phyloP scores from a whole-genome alignment of 2,329 filamentous ascomycete species.

The Orbilia blumenaviensis region DNA sequence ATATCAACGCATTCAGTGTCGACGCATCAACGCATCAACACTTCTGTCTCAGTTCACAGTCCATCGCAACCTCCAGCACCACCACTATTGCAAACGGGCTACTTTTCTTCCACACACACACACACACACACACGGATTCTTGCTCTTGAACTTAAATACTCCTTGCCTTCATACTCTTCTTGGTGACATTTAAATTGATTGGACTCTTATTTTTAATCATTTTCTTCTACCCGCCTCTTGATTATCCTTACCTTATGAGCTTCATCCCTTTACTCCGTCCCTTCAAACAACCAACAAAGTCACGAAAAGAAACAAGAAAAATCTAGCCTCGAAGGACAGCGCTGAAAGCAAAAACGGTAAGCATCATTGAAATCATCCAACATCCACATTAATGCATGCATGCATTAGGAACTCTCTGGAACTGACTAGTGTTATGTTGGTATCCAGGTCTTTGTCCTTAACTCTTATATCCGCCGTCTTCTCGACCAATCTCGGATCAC shows the following conservation, averaged over 20 bases:
- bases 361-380: background rate
- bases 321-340: too few relatives aligned
- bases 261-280: background rate
- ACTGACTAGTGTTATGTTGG: constrained; percentile 2
- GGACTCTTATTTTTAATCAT: too few relatives aligned
- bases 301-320: too few relatives aligned
- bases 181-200: too few relatives aligned
- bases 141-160: too few relatives aligned
- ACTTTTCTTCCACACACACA: background rate
- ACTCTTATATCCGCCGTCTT: background rate
- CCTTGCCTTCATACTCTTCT: too few relatives aligned
- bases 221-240: too few relatives aligned
- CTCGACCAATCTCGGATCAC: background rate
- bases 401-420: background rate
- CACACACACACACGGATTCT: too few relatives aligned
- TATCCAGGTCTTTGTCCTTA: background rate
- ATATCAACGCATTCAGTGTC: background rate
- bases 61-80: too few relatives aligned
- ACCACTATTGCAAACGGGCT: too few relatives aligned
- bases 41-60: too few relatives aligned
- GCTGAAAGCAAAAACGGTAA: background rate
- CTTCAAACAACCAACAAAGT: background rate
- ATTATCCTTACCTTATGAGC: background rate
- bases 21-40: background rate
- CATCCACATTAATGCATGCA: background rate